Evolutionary conservation across 176 grass and related monocot species (phyloP).

Genomic region (Themeda triandra): DNA sequence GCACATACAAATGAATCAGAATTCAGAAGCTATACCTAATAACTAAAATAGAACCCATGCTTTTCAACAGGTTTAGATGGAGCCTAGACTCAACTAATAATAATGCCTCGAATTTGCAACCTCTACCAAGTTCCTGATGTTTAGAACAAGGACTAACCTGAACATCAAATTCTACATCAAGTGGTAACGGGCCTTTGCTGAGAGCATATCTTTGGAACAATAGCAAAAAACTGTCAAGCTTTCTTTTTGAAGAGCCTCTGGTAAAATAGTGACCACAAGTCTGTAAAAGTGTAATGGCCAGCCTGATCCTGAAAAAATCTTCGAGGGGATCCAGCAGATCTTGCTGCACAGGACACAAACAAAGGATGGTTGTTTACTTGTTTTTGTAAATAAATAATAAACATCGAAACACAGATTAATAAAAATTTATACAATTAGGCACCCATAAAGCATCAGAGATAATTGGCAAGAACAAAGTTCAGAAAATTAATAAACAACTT

Average conservation of each 20-base stretch:
- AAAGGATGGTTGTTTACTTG: neutral
- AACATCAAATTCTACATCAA: constrained; percentile 98
- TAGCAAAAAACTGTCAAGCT: constrained; percentile 93
- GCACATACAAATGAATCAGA: constrained; percentile 16
- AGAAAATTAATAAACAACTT: neutral
- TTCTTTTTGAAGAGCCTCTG: constrained; percentile 86
- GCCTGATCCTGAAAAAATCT: constrained; percentile 96
- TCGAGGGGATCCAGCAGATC: constrained; percentile 88
- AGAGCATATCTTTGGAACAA: constrained; percentile 98
- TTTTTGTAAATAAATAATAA: constrained; percentile 1
- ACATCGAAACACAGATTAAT: neutral
- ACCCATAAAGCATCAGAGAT: neutral
- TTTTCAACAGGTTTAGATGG: neutral
- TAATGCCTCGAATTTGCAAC: neutral
- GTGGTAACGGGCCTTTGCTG: constrained; percentile 84
- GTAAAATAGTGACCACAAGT: constrained; percentile 94
- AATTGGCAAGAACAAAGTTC: neutral
- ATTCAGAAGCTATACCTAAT: constrained; percentile 19
- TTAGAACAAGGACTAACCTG: constrained; percentile 62
- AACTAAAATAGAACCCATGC: neutral
- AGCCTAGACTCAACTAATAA: neutral
- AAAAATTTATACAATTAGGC: neutral
- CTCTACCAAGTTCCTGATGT: neutral
- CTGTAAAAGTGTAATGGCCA: constrained; percentile 84
- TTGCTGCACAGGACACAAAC: constrained; percentile 57